Percentiles rank a stretch among this genome's conserved stretches.
These are phyloP conservation scores for Neurospora sp. DNA, from an alignment of 2,329 filamentous ascomycete genomes.

Conservation along the genomic window DNA sequence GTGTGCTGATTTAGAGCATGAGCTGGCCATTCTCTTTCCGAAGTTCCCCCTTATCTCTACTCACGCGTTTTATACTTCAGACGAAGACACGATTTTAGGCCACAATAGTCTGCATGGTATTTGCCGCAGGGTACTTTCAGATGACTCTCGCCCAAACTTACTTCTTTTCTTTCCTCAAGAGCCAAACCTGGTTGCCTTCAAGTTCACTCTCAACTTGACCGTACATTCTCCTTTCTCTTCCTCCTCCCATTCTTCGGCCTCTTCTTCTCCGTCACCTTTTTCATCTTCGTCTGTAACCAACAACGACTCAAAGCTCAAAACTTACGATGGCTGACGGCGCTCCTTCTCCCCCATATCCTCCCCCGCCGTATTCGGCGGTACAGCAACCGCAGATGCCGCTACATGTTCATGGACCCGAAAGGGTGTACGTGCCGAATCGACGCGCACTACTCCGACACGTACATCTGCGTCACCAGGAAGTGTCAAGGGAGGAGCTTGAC, in stretches of 20 bases:
- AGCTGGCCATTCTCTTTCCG: neutral
- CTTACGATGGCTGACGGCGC: neutral
- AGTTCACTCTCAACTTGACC: neutral
- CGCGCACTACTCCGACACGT: neutral
- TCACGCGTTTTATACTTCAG: neutral
- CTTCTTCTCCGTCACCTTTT: neutral
- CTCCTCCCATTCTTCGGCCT: neutral
- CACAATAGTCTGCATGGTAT: neutral
- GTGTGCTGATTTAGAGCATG: neutral
- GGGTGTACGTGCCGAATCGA: neutral
- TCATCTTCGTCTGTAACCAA: neutral
- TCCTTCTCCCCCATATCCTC: neutral
- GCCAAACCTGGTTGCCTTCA: neutral
- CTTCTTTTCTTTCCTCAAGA: neutral
- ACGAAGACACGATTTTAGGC: neutral
- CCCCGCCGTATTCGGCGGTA: neutral
- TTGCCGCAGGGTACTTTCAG: neutral
- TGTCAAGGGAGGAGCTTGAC: neutral
- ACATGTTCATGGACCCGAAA: neutral
- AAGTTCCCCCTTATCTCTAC: neutral
- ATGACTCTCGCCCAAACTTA: neutral
- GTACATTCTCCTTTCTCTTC: neutral
- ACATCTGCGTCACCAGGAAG: neutral
- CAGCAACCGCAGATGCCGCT: neutral
- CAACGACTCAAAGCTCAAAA: neutral